phyloP scores from a whole-genome alignment of 768 basidiomycete species.

The Lentinula lateritia region DNA sequence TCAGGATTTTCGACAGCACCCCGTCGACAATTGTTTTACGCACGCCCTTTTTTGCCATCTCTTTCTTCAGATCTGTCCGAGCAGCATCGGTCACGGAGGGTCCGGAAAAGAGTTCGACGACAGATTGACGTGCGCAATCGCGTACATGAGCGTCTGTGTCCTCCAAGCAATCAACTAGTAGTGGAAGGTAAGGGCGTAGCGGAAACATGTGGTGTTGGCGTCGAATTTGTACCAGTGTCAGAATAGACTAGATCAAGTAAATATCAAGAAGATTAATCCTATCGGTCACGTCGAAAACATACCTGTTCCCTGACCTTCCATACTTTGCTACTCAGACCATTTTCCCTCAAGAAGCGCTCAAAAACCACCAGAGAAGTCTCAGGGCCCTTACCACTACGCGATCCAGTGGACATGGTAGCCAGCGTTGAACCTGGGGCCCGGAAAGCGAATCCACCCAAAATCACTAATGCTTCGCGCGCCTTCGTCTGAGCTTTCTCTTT shows the following conservation, averaged over 20 bases:
- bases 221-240: constrained; percentile 69
- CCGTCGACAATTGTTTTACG: constrained; percentile 83
- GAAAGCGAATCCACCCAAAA: constrained; percentile 70
- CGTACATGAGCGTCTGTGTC: constrained; percentile 90
- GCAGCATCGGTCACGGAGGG: constrained; percentile 80
- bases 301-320: constrained; percentile 88
- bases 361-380: constrained; percentile 69
- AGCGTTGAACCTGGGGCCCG: constrained; percentile 40
- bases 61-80: constrained; percentile 89
- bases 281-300: not conserved
- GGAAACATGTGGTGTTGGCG: constrained; percentile 69
- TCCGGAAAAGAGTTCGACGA: constrained; percentile 83
- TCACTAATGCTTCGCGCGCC: constrained; percentile 71
- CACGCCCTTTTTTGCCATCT: constrained; percentile 79
- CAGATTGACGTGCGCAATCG: constrained; percentile 73
- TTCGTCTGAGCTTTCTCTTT: constrained; percentile 67
- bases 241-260: constrained; percentile 39
- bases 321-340: constrained; percentile 73
- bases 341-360: constrained; percentile 68
- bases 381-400: constrained; percentile 49
- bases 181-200: constrained; percentile 72
- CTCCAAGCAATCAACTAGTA: constrained; percentile 81
- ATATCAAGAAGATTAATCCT: not conserved
- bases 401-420: constrained; percentile 36
- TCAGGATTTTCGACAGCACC: constrained; percentile 64